These are phyloP conservation scores for Glomus cerebriforme DNA, from an alignment of 192 early-diverging fungal species.

Conservation along the genomic window DNA sequence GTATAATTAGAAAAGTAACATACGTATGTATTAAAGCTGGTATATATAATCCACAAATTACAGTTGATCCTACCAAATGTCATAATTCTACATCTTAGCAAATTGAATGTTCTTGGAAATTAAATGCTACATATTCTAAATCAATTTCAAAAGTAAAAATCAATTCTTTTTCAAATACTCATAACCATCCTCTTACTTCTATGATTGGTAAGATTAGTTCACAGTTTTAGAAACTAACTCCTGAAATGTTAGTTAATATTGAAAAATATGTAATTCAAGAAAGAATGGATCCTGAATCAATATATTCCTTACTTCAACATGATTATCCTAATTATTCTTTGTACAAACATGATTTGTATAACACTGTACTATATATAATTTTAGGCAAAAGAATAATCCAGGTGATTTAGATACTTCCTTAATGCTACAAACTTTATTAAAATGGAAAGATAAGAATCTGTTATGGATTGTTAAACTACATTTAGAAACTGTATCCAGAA, in stretches of 20 bases:
- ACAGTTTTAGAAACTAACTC: background rate
- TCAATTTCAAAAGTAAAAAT: background rate
- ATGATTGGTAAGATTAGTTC: background rate
- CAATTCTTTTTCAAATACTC: background rate
- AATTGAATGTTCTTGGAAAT: background rate
- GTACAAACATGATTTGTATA: background rate
- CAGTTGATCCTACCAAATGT: background rate
- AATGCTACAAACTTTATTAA: background rate
- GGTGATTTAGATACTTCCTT: background rate
- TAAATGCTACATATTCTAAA: background rate
- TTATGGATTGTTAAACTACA: background rate
- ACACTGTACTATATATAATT: background rate
- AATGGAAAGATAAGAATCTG: background rate
- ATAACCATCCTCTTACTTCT: background rate
- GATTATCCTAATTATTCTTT: background rate
- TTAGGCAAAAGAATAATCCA: background rate
- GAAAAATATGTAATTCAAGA: background rate
- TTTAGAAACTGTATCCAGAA: background rate
- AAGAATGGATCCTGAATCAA: background rate
- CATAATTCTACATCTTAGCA: background rate
- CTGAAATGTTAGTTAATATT: background rate
- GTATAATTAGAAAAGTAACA: conserved; percentile 2
- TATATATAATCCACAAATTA: background rate
- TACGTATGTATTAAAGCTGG: background rate
- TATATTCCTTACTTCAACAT: background rate